phyloP scores from a whole-genome alignment of 345 rosid species.

The Abelmoschus esculentus region DNA sequence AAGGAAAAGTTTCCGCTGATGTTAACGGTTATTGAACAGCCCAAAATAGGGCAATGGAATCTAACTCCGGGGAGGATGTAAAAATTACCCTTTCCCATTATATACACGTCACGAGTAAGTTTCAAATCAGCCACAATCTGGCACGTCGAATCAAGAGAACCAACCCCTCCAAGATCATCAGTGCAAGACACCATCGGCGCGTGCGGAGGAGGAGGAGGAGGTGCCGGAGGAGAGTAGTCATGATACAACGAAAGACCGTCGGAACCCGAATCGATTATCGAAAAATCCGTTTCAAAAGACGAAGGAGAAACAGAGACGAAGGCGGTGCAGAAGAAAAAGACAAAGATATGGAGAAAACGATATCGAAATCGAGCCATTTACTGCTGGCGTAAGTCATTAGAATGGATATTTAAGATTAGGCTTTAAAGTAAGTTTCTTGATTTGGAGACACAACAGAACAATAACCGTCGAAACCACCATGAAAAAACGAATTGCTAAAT shows the following conservation, averaged over 20 bases:
- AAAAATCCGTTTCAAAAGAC: conserved; percentile 25
- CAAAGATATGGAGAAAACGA: background rate
- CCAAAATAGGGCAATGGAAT: conserved; percentile 54
- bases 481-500: background rate
- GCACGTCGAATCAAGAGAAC: conserved; percentile 75
- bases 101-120: conserved; percentile 75
- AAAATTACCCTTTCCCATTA: conserved; percentile 79
- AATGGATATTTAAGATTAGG: conserved; percentile 31
- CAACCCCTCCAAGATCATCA: conserved; percentile 89
- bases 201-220: conserved; percentile 95
- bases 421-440: conserved; percentile 23
- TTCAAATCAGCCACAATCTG: conserved; percentile 77
- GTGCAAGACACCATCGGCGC: conserved; percentile 81
- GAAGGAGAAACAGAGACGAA: conserved; percentile 18
- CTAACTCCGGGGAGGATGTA: conserved; percentile 60
- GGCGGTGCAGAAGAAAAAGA: conserved; percentile 22
- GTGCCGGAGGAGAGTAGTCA: conserved; percentile 96
- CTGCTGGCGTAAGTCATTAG: conserved; percentile 46
- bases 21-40: conserved; percentile 72
- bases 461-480: conserved; percentile 22
- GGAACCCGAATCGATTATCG: conserved; percentile 38
- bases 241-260: conserved; percentile 47
- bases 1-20: conserved; percentile 71
- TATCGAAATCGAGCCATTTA: conserved; percentile 53
- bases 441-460: conserved; percentile 17